Conservation (phyloP, 805 yeast genomes). For the Lachancea quebecensis region DNA sequence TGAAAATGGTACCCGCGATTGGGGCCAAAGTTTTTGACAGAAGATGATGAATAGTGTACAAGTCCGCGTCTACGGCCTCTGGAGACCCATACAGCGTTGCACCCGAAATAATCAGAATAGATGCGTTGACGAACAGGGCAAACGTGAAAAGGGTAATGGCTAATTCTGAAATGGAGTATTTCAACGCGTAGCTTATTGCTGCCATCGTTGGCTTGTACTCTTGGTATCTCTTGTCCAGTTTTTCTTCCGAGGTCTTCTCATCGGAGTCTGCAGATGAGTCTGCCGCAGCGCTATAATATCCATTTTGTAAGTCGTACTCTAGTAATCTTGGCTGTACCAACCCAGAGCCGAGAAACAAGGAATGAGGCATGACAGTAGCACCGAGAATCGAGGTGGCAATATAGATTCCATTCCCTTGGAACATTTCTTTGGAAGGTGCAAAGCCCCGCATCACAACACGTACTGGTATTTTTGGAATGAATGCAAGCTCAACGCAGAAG, state of each 20-base stretch:
- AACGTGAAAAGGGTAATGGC: slow-evolving; percentile 64
- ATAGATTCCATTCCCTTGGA: slow-evolving; percentile 59
- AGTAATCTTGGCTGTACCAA: slow-evolving; percentile 76
- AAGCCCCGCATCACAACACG: slow-evolving; percentile 56
- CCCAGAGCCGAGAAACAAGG: slow-evolving; percentile 77
- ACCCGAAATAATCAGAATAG: slow-evolving; percentile 78
- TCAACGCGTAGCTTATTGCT: slow-evolving; percentile 69
- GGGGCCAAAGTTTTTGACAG: slow-evolving; percentile 56
- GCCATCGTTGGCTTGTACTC: slow-evolving; percentile 59
- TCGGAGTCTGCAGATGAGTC: slow-evolving; percentile 9
- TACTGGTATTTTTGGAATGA: slow-evolving; percentile 43
- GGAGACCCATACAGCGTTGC: slow-evolving; percentile 64
- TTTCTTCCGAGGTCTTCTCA: slow-evolving; percentile 16
- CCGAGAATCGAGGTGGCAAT: slow-evolving; percentile 78
- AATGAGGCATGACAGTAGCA: slow-evolving; percentile 93
- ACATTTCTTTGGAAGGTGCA: slow-evolving; percentile 48
- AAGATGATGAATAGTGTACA: slow-evolving; percentile 67
- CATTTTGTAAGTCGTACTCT: slow-evolving; percentile 62
- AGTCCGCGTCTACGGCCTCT: slow-evolving; percentile 72
- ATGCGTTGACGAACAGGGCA: slow-evolving; percentile 80
- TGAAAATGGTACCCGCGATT: slow-evolving; percentile 76
- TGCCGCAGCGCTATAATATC: slow-evolving; percentile 34
- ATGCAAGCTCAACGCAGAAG: slow-evolving; percentile 64
- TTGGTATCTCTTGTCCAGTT: slow-evolving; percentile 36
- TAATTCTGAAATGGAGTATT: slow-evolving; percentile 66